Evolutionary conservation across 345 rosid species (phyloP).

Genomic region (Erodium maritimum): DNA sequence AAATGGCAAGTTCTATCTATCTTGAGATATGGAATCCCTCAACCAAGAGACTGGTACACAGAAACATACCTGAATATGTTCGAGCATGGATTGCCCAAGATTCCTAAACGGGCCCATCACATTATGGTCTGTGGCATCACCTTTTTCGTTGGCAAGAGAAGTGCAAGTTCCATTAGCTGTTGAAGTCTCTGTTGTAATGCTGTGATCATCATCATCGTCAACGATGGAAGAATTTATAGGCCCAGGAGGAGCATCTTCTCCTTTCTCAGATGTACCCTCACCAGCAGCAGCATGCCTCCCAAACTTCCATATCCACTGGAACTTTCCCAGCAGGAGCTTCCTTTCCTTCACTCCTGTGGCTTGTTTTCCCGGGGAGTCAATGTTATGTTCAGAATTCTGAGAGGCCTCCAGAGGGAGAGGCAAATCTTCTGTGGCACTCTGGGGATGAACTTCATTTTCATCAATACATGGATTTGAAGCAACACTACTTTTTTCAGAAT

Average conservation of each 20-base stretch:
- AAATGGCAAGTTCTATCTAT: neutral
- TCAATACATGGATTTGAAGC: slow-evolving; percentile 37
- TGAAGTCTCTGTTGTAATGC: slow-evolving; percentile 17
- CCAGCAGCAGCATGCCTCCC: slow-evolving; percentile 41
- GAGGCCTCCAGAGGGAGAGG: slow-evolving; percentile 27
- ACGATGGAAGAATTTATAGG: slow-evolving; percentile 21
- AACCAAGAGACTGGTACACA: no score
- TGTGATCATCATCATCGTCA: slow-evolving; percentile 19
- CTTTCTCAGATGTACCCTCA: slow-evolving; percentile 21
- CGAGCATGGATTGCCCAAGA: slow-evolving; percentile 87
- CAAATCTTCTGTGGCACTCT: slow-evolving; percentile 24
- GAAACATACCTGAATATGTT: slow-evolving; percentile 76
- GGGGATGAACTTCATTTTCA: slow-evolving; percentile 35
- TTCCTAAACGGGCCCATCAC: slow-evolving; percentile 56
- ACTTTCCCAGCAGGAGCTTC: slow-evolving; percentile 49
- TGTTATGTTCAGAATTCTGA: slow-evolving; percentile 18
- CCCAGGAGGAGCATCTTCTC: slow-evolving; percentile 14
- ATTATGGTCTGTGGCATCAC: slow-evolving; percentile 51
- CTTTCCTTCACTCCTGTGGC: slow-evolving; percentile 31
- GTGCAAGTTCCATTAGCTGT: slow-evolving; percentile 21
- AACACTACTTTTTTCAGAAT: slow-evolving; percentile 50
- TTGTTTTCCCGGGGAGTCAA: slow-evolving; percentile 20
- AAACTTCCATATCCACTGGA: slow-evolving; percentile 93
- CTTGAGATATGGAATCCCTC: no score
- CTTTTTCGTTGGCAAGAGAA: slow-evolving; percentile 31